A percentile compares a stretch with the other conserved stretches of the same genome.
These are phyloP conservation scores for Domatiomyces globalis DNA, from an alignment of 2,329 filamentous ascomycete genomes.

Conservation along the genomic window DNA sequence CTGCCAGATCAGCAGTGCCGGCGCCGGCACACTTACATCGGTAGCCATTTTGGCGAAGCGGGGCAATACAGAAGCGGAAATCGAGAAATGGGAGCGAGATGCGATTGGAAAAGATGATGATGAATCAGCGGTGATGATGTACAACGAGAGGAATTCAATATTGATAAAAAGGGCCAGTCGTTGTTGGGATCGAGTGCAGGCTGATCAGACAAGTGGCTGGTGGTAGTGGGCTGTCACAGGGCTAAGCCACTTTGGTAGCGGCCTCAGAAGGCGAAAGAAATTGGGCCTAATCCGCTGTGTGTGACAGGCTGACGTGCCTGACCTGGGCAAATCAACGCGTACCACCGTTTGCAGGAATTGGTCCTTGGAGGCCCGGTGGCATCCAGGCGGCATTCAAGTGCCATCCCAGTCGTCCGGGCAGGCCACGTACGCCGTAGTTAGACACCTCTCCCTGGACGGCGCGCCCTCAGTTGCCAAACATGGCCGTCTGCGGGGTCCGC, in stretches of 20 bases:
- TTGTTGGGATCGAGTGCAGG: not conserved
- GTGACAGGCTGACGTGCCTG: not conserved
- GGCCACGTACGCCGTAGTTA: no score
- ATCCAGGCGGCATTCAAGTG: no score
- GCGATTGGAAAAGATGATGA: slow-evolving; percentile 7
- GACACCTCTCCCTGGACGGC: no score
- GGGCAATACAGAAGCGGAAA: slow-evolving; percentile 39
- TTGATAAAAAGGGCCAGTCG: not conserved
- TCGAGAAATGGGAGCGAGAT: slow-evolving; percentile 10
- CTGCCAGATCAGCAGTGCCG: slow-evolving; percentile 21
- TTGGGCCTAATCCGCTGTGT: not conserved
- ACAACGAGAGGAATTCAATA: not conserved
- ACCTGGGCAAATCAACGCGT: not conserved
- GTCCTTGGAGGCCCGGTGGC: no score
- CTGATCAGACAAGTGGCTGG: slow-evolving; percentile 2
- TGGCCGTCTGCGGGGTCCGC: no score
- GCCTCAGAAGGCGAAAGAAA: not conserved
- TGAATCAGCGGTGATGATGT: slow-evolving; percentile 4
- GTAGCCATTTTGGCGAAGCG: slow-evolving; percentile 40
- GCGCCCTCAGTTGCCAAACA: no score
- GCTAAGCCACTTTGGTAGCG: not conserved
- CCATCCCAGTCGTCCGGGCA: no score
- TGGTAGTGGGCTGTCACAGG: not conserved
- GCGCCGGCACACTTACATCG: slow-evolving; percentile 39
- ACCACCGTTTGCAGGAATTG: no score